Evolutionary conservation across 257 asterid genomes (phyloP), one percentile per base, ranked within the genome.

Genomic region (Fraxinus americana): DNA sequence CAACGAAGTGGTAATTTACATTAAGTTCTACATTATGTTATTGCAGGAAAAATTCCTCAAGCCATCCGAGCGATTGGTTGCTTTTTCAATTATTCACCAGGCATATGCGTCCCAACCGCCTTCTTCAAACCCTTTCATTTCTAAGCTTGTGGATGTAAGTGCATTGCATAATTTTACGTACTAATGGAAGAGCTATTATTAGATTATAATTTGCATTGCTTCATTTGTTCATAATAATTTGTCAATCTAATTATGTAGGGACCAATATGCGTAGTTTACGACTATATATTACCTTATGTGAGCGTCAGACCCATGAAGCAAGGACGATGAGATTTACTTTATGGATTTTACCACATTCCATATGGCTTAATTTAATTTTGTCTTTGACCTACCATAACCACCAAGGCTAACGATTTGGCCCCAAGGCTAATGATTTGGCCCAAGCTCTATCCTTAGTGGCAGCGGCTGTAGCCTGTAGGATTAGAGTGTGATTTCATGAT

Each of bases 101-200:
- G 91, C 89, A 19, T 92, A 94, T 82, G 88, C 96, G 25, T 88
- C 92, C 10, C 94, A 89, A 70, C 90, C 78, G 73, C 94, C 97
- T 74, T 89, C 94, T 14, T 88, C 90, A 61, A 94, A 91, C 78
- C 97, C 98, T 21, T 92, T 90, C 83, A 77, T 89, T 71, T 82
- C 92, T 27, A 85, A 79, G 88, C 96, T 94, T 81, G 88, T 92
- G 7, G 84, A 90, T 81, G 98, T 94, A 88, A 89, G 94, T 81
- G 81, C 52, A 54, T 70, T 35, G 17, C 75, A 71, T 45, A 35
- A 43, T 41, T 77, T 68, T 32, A 79, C 68, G 34, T 74, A 76
- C 38, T 61, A 38, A 50, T 78, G 35, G 21, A 70, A 41, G 65
- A 52, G 57, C 75, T 38, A 39, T 39, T 61, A 39, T 9, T 39